Evolutionary conservation across 805 yeast species (phyloP).

Genomic region (Ogataea henricii): DNA sequence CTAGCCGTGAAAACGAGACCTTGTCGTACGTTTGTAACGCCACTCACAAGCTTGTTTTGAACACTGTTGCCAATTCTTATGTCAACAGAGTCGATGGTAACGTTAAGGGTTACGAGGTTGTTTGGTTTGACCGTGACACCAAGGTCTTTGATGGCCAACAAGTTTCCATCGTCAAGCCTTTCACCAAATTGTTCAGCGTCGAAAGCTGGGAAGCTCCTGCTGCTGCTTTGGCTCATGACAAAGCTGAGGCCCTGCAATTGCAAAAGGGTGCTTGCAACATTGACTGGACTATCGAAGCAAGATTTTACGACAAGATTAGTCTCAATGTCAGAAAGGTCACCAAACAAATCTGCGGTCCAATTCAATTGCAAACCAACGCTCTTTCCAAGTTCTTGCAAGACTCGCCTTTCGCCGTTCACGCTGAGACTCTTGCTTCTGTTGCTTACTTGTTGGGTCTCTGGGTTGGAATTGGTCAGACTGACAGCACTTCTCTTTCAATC

Average conservation of each 20-base stretch:
- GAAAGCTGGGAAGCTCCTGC: conserved; percentile 25
- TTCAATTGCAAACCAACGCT: conserved; percentile 36
- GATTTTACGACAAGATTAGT: conserved; percentile 35
- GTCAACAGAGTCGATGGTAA: conserved; percentile 1
- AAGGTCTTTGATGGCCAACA: conserved; percentile 12
- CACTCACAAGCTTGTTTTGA: conserved; percentile 41
- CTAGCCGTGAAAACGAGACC: conserved; percentile 7
- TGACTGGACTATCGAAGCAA: conserved; percentile 44
- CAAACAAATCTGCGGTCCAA: conserved; percentile 39
- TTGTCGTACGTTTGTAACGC: conserved; percentile 38
- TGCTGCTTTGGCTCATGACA: conserved; percentile 12
- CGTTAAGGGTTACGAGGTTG: conserved; percentile 8
- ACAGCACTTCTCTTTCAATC: conserved; percentile 30
- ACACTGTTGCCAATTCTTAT: conserved; percentile 33
- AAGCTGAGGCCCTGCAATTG: conserved; percentile 6
- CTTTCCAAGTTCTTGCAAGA: conserved; percentile 32
- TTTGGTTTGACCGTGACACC: conserved; percentile 7
- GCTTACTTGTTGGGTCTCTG: conserved; percentile 46
- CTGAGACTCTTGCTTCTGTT: conserved; percentile 26
- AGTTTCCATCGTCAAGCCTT: conserved; percentile 25
- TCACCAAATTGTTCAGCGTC: conserved; percentile 27
- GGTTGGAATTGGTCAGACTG: conserved; percentile 40
- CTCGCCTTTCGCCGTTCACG: conserved; percentile 14
- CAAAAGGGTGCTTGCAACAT: conserved; percentile 17
- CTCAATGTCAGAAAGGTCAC: conserved; percentile 35